Conservation (phyloP, 2,329 filamentous ascomycete species). For the Botryotinia globosa region DNA sequence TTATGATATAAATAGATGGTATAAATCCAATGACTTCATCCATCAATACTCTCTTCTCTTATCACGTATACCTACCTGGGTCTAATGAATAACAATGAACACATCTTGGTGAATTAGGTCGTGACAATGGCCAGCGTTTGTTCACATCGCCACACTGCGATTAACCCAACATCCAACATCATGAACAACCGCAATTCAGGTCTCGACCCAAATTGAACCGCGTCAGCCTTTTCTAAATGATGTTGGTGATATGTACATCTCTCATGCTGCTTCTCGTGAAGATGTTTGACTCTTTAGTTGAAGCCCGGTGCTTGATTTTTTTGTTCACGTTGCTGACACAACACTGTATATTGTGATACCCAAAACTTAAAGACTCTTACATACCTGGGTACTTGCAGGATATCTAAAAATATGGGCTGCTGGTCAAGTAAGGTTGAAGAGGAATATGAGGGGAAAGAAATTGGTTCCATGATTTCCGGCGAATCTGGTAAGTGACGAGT, state of each 20-base stretch:
- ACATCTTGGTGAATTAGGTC: background rate
- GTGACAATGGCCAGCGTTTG: conserved; percentile 2
- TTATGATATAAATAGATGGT: background rate
- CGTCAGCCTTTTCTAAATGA: background rate
- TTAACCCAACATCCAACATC: conserved; percentile 8
- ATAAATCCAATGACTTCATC: background rate
- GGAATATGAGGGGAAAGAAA: background rate
- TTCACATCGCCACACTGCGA: background rate
- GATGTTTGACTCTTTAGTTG: background rate
- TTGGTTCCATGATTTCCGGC: background rate
- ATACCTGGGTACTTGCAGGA: background rate
- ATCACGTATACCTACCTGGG: too few relatives aligned
- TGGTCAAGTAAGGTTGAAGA: background rate
- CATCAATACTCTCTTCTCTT: background rate
- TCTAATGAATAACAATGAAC: background rate
- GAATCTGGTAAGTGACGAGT: background rate
- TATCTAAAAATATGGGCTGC: conserved; percentile 5
- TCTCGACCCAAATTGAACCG: background rate
- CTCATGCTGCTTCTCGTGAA: background rate
- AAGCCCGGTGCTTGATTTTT: background rate
- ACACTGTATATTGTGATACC: background rate
- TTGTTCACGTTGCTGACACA: background rate
- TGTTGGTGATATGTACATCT: conserved; percentile 5
- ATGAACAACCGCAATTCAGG: background rate
- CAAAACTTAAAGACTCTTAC: background rate